Percentiles rank a stretch among this genome's conserved stretches.
Conservation (phyloP, 2,329 filamentous ascomycete species). For the Paecilomyces formosus region DNA sequence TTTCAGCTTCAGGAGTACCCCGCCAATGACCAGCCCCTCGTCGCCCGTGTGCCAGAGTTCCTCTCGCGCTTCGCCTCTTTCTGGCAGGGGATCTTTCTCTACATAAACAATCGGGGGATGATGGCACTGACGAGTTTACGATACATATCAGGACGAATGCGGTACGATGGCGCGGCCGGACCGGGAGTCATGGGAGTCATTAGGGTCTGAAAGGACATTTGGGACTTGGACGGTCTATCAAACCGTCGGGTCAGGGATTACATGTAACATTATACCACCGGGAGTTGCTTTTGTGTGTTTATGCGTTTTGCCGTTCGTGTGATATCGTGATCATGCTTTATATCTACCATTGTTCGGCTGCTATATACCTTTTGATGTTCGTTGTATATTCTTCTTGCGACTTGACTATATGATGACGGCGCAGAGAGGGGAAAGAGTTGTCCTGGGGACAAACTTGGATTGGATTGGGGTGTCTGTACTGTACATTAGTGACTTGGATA, state of each 20-base stretch:
- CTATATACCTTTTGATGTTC: background rate
- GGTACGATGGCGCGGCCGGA: slow-evolving; percentile 4
- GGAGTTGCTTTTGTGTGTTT: background rate
- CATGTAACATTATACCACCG: background rate
- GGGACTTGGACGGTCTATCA: background rate
- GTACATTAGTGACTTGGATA: background rate
- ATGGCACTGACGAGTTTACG: background rate
- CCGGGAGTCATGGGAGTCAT: background rate
- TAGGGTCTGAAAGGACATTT: background rate
- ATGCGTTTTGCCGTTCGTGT: background rate
- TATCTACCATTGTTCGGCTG: background rate
- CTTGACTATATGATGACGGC: background rate
- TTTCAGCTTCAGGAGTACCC: slow-evolving; percentile 18
- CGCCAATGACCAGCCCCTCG: slow-evolving; percentile 26
- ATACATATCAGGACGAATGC: background rate
- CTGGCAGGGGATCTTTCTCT: slow-evolving; percentile 22
- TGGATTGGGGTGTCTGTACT: background rate
- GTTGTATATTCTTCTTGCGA: background rate
- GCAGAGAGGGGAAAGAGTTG: background rate
- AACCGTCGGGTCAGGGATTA: background rate
- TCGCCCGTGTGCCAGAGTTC: slow-evolving; percentile 25
- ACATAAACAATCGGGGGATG: slow-evolving; percentile 5
- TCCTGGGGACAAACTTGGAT: background rate
- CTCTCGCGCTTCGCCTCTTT: slow-evolving; percentile 18
- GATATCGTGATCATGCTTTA: background rate